Evolutionary conservation across 192 early-diverging fungal genomes (phyloP), one percentile per base, ranked within the genome.

Genomic region (Podila epicladia): DNA sequence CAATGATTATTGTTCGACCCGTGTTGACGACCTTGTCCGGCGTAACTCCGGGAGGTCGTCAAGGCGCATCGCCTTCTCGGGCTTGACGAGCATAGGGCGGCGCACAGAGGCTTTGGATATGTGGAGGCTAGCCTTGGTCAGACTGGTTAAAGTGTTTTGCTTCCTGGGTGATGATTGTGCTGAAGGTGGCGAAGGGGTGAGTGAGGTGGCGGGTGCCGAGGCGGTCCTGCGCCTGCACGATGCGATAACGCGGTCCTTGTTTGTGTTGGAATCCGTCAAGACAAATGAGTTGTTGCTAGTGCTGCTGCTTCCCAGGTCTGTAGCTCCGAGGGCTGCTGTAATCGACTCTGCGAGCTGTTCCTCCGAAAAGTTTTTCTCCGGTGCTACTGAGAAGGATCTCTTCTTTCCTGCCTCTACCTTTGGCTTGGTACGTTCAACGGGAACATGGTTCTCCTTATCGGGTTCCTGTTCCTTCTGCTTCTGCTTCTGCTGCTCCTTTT

Each of bases 371-470:
- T 26, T 29, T 20, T 67, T 72, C 59, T 60, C 59, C 28, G 29
- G 28, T 61, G 58, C 68, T n/a, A 38, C 59, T n/a, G 76, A 28
- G 24, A 68, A 72, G 4, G 70, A 37, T 51, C 76, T 62, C 45
- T 68, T 72, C 38, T 67, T 72, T 24, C 60, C 65, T 1, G 33
- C 53, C 53, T 24, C 41, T 20, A 60, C 58, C 28, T 71, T 68
- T 51, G 65, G 70, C 55, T 72, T 72, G n/a, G 4, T 26, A 26
- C 53, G 53, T 17, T 45, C 58, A 35, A 58, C 9, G 15, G 76
- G 76, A 24, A 72, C 49, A 53, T 58, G 50, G 31, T 80, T 80
- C 57, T 80, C 71, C 57, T 80, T 80, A 28, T 80, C 67, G n/a
- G 73, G 64, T 0, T 69, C 67, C 62, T 69, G 73, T 12, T 76